Base-by-base conservation (phyloP, 2,329 filamentous ascomycete genomes). In the Madurella fahalii region DNA sequence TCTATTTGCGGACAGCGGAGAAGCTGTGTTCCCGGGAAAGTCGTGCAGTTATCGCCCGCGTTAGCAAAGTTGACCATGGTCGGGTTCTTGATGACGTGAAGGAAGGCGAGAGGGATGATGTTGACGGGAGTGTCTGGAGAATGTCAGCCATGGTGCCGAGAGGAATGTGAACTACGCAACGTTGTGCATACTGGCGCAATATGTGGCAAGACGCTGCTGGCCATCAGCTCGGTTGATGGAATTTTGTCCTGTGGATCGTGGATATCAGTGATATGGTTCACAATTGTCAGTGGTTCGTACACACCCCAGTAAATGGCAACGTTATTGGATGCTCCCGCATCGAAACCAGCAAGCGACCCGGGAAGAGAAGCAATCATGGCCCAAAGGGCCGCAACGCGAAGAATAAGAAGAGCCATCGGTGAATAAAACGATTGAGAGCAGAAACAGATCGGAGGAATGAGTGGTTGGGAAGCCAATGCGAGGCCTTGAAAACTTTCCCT, bases 251-350 rank as follows among this genome's bases (percentile, higher is more conserved):
- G 34, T 47, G 12, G 5, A 5, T 4, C 39, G 32, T 64, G 11
- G 59, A 30, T 12, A 11, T 48, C 17, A 48, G 8, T 49, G 31
- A 25, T 16, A 15, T 9, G 18, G 17, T 39, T 16, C 15, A 13
- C 3, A 18, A 15, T 30, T 15, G 30, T 51, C 12, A 41, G 30
- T n/a, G 46, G 16, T 7, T 17, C 15, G 37, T 18, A 51, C 69
- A 63, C 69, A 72, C 84, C 85, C 85, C 85, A 89, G 67, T 89
- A 89, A 1, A 87, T 74, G 25, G 79, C 83, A 51, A 88, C 65
- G 62, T 86, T 87, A 47, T 67, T 73, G 2, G 65, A 62, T 1
- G 76, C 74, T n/a, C 63, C 64, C 4, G 78, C 57, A 57, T 76
- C 69, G 61, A 82, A 78, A 12, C 71, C 74, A 17, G 74, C 75